A percentile compares a stretch with the other conserved stretches of the same genome.
These are phyloP conservation scores for Serpula lacrymans DNA, from an alignment of 768 basidiomycete genomes.

Conservation along the genomic window DNA sequence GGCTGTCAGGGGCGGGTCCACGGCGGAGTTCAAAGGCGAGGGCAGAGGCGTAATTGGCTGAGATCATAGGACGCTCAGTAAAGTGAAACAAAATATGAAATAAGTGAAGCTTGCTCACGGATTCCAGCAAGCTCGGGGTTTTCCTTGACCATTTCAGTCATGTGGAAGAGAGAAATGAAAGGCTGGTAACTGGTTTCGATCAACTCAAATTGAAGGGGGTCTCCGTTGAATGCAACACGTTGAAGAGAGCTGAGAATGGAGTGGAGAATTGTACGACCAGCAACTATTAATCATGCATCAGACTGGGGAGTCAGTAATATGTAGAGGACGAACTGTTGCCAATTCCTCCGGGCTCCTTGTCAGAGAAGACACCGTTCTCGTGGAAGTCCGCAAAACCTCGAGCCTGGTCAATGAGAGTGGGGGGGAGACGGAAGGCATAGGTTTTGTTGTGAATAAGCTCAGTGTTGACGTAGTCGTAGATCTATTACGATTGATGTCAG, in stretches of 20 bases:
- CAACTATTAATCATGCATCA: conserved; percentile 47
- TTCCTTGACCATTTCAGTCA: conserved; percentile 57
- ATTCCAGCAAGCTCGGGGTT: conserved; percentile 60
- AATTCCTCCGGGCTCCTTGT: conserved; percentile 55
- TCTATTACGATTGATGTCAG: conserved; percentile 31
- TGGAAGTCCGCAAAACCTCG: conserved; percentile 76
- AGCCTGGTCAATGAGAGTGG: conserved; percentile 71
- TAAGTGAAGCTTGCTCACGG: conserved; percentile 58
- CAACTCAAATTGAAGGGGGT: conserved; percentile 76
- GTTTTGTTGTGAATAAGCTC: conserved; percentile 80
- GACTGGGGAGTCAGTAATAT: neutral
- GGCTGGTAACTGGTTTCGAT: conserved; percentile 86
- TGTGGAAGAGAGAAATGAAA: conserved; percentile 84
- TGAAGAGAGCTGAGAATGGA: conserved; percentile 69
- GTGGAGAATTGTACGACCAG: conserved; percentile 75
- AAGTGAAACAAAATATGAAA: neutral
- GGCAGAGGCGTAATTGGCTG: conserved; percentile 73
- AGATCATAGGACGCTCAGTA: conserved; percentile 1
- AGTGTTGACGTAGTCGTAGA: conserved; percentile 76
- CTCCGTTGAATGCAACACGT: conserved; percentile 74
- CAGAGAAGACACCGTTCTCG: conserved; percentile 72
- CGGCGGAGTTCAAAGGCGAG: conserved; percentile 77
- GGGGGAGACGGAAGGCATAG: conserved; percentile 76
- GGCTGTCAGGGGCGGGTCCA: conserved; percentile 68
- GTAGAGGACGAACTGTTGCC: conserved; percentile 64